Evolutionary conservation across 2,329 filamentous ascomycete species (phyloP).

Genomic region (Neonectria faginata): DNA sequence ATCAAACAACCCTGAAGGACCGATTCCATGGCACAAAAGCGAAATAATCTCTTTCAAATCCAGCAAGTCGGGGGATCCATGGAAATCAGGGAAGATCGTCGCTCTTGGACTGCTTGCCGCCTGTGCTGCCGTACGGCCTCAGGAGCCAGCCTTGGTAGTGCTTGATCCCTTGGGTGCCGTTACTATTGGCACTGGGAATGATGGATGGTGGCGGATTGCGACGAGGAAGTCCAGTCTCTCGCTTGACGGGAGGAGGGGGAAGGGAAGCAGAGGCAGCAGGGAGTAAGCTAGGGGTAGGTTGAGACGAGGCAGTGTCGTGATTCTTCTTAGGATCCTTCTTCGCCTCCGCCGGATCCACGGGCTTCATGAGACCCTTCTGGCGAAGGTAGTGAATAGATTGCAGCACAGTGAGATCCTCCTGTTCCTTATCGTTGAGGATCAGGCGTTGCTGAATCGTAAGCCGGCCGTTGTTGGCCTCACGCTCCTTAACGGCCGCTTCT

Average conservation of each 20-base stretch:
- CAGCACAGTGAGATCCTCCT: conserved; percentile 74
- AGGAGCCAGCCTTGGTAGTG: conserved; percentile 54
- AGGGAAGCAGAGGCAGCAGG: conserved; percentile 55
- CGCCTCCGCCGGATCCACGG: conserved; percentile 33
- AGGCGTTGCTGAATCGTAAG: conserved; percentile 75
- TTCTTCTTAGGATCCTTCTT: conserved; percentile 35
- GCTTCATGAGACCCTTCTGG: conserved; percentile 65
- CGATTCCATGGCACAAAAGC: conserved; percentile 3
- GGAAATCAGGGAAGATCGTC: conserved; percentile 49
- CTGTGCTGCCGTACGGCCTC: conserved; percentile 52
- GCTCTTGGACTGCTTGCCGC: conserved; percentile 47
- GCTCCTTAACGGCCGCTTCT: conserved; percentile 72
- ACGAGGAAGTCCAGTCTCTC: conserved; percentile 47
- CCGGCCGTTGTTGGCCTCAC: conserved; percentile 72
- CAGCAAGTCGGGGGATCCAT: not conserved
- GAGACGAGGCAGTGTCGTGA: conserved; percentile 30
- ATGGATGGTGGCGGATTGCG: conserved; percentile 50
- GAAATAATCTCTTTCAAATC: not conserved
- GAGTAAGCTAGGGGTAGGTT: conserved; percentile 48
- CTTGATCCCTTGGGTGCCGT: conserved; percentile 48
- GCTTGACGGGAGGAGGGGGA: conserved; percentile 51
- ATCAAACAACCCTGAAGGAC: conserved; percentile 3
- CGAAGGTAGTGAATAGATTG: conserved; percentile 75
- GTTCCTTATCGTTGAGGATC: conserved; percentile 75
- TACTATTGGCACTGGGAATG: conserved; percentile 48